Evolutionary conservation across 441 rosid species (phyloP), one percentile per base, ranked within the genome.

Genomic region (Theobroma grandiflorum): DNA sequence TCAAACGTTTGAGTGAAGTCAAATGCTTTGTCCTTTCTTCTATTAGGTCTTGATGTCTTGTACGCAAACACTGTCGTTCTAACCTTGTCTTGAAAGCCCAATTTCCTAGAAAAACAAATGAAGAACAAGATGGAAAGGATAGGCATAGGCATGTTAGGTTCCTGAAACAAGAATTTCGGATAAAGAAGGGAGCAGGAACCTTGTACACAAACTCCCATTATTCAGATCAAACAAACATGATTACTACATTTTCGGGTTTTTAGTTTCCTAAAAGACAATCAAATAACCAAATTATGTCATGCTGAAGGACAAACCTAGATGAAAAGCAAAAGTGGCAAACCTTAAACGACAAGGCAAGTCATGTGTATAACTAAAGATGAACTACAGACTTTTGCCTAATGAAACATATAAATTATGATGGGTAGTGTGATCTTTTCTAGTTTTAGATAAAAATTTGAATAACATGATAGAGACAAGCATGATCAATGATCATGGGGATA

Each of bases 1-100:
- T 75, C 37, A 18, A 53, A 38, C 38, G 2, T 57, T 55, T 26
- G 67, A 57, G 80, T 78, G 68, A 58, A 69, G 68, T 78, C 59
- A 22, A 78, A 68, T 68, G 72, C 12, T 68, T 64, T 45, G 33
- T 37, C 31, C 22, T 14, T 14, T 63, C 14, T 37, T 31, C 52
- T 40, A 6, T 67, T 43, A 53, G 74, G 71, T 6, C 18, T 52
- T 66, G 49, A 72, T 76, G 72, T 65, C 82, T 79, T 83, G 80
- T 72, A 83, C 82, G 85, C 83, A 45, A 26, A 76, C 37, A 35
- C 42, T 42, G n/a, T 50, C 65, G 18, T 16, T 79, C 73, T 38
- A 37, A 20, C 37, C 79, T 77, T 66, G 79, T 77, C 74, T 77
- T 77, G 7, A 7, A 64, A 77, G 64, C 62, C 74, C 79, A 77